Conservation (phyloP, 2,329 filamentous ascomycete genomes). For the Byssoonygena ceratinophila region DNA sequence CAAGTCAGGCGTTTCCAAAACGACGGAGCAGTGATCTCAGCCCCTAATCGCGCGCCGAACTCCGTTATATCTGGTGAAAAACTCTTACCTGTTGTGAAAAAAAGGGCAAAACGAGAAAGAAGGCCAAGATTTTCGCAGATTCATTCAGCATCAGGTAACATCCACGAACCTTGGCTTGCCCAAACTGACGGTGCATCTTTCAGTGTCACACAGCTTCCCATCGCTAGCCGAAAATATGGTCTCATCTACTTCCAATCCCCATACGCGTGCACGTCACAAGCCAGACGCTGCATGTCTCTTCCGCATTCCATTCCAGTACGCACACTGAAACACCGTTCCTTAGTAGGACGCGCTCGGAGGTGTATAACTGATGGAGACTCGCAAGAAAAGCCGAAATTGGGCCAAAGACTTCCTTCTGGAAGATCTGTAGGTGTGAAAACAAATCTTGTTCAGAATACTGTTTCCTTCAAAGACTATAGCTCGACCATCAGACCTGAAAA, state of each 20-base stretch:
- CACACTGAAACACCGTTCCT: background rate
- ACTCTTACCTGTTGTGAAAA: background rate
- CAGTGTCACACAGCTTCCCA: background rate
- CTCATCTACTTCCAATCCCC: too few relatives aligned
- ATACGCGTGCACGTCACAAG: background rate
- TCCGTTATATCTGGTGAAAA: background rate
- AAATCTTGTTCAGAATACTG: background rate
- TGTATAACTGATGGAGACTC: background rate
- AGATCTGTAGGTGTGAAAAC: too few relatives aligned
- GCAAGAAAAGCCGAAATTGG: background rate
- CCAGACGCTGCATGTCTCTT: constrained; percentile 4
- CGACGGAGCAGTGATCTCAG: background rate
- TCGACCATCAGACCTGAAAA: background rate
- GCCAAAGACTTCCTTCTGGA: background rate
- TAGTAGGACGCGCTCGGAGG: background rate
- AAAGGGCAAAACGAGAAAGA: background rate
- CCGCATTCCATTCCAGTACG: background rate
- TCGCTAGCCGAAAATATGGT: background rate
- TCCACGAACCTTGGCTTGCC: background rate
- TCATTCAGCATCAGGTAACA: background rate
- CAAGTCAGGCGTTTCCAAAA: background rate
- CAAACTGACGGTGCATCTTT: background rate
- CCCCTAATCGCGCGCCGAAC: background rate
- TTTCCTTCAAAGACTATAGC: background rate
- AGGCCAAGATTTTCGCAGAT: background rate